phyloP scores from a whole-genome alignment of 2,329 filamentous ascomycete species.

The Diplodia corticola region DNA sequence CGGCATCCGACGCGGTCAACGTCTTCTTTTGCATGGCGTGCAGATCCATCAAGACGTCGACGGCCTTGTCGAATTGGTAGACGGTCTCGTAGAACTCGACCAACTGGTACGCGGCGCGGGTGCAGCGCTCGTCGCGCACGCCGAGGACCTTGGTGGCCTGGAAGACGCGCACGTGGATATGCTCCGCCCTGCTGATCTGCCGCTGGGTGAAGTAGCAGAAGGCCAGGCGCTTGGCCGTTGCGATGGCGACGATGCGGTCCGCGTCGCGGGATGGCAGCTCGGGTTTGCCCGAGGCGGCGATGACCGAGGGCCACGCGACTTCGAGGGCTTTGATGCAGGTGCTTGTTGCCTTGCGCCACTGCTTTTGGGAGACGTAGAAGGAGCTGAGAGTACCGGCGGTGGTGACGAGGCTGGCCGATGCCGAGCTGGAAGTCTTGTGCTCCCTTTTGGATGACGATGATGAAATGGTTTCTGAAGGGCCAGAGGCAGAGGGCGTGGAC shows the following conservation, averaged over 20 bases:
- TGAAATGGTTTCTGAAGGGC: too few relatives aligned
- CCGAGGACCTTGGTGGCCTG: conserved; percentile 28
- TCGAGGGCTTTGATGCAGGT: conserved; percentile 30
- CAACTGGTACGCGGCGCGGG: conserved; percentile 27
- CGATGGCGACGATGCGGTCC: conserved; percentile 33
- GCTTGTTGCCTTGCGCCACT: conserved; percentile 28
- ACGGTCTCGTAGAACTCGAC: conserved; percentile 34
- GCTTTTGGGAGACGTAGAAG: conserved; percentile 30
- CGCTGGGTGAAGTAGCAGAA: conserved; percentile 32
- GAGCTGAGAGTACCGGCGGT: conserved; percentile 30
- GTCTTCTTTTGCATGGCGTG: conserved; percentile 30
- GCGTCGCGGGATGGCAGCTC: conserved; percentile 46
- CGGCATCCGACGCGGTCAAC: conserved; percentile 42
- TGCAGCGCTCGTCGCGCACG: conserved; percentile 29
- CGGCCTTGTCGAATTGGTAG: conserved; percentile 32
- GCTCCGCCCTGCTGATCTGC: conserved; percentile 31
- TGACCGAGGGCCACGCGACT: conserved; percentile 38
- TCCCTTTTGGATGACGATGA: conserved; percentile 25
- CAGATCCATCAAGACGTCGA: conserved; percentile 33
- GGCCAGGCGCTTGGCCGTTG: conserved; percentile 31
- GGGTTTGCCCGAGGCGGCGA: conserved; percentile 41
- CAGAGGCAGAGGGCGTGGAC: conserved; percentile 7
- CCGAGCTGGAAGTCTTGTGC: conserved; percentile 27
- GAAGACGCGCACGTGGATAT: conserved; percentile 34
- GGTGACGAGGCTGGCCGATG: conserved; percentile 31